Percentiles rank a stretch among this genome's conserved stretches.
Conservation (phyloP, 1,284 basidiomycete genomes). For the Cutaneotrichosporon cavernicola region DNA sequence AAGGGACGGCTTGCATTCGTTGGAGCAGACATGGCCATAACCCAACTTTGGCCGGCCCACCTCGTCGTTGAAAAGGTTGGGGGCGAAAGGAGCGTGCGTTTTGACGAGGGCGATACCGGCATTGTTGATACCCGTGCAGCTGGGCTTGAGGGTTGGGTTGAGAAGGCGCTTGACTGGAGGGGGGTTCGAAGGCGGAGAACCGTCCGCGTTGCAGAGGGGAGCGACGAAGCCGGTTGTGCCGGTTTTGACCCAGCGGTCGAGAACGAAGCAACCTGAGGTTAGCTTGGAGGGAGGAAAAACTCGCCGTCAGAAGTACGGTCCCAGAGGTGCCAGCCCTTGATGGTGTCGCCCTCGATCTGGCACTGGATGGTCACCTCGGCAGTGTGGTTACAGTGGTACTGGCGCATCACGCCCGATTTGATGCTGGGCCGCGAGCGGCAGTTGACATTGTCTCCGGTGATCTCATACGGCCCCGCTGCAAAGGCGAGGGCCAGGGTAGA, state of each 20-base stretch:
- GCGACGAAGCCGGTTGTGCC: constrained; percentile 4
- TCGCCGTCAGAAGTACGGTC: constrained; percentile 13
- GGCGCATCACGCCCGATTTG: background rate
- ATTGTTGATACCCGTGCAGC: constrained; percentile 9
- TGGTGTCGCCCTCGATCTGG: background rate
- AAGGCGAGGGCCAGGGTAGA: background rate
- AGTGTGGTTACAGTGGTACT: background rate
- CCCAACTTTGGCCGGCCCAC: background rate
- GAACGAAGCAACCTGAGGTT: constrained; percentile 8
- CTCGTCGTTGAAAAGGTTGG: background rate
- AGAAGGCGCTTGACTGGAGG: no score
- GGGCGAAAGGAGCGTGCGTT: constrained; percentile 10
- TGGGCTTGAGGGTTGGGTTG: background rate
- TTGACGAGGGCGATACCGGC: constrained; percentile 15
- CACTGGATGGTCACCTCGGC: constrained; percentile 9
- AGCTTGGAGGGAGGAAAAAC: background rate
- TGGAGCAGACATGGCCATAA: background rate
- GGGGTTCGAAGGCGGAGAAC: no score
- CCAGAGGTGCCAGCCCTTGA: constrained; percentile 9
- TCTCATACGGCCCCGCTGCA: constrained; percentile 6
- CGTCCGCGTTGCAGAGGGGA: background rate
- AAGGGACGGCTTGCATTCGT: background rate
- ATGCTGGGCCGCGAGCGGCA: constrained; percentile 8
- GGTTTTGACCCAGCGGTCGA: constrained; percentile 14
- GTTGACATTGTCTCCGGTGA: constrained; percentile 9